A percentile compares a stretch with the other conserved stretches of the same genome.
These are phyloP conservation scores for Beauveria brongniartii DNA, from an alignment of 2,329 filamentous ascomycete species.

Conservation along the genomic window DNA sequence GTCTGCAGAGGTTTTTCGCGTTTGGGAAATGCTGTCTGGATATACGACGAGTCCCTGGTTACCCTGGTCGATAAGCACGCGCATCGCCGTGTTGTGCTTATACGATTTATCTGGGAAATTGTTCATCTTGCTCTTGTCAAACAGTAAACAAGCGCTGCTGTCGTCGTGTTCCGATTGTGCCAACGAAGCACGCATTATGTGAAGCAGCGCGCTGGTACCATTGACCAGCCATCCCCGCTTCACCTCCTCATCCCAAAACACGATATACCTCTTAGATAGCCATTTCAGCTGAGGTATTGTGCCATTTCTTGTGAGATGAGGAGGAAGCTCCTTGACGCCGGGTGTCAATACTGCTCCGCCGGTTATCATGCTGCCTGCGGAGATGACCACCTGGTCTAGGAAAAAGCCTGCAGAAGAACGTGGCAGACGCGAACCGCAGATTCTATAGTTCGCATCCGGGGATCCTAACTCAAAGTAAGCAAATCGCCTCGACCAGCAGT, in stretches of 20 bases:
- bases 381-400: not conserved
- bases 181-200: slow-evolving; percentile 17
- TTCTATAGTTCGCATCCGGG: not conserved
- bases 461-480: not conserved
- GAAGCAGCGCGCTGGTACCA: slow-evolving; percentile 19
- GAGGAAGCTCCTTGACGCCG: not conserved
- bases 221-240: slow-evolving; percentile 24
- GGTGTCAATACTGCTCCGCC: not conserved
- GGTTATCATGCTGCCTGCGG: not conserved
- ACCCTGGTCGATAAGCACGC: not conserved
- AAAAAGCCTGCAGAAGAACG: not conserved
- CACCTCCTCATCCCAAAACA: slow-evolving; percentile 21
- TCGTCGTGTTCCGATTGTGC: not conserved
- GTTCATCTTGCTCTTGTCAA: not conserved
- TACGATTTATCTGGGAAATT: not conserved
- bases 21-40: not conserved
- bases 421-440: not conserved
- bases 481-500: not conserved
- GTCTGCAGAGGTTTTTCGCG: not conserved
- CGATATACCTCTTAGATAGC: slow-evolving; percentile 15
- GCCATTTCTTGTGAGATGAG: not conserved
- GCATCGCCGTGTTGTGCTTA: not conserved
- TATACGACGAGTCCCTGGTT: not conserved
- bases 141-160: not conserved
- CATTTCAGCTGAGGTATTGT: slow-evolving; percentile 14